Base-by-base conservation (phyloP, 805 yeast genomes). In the Vanderwaltozyma polyspora region DNA sequence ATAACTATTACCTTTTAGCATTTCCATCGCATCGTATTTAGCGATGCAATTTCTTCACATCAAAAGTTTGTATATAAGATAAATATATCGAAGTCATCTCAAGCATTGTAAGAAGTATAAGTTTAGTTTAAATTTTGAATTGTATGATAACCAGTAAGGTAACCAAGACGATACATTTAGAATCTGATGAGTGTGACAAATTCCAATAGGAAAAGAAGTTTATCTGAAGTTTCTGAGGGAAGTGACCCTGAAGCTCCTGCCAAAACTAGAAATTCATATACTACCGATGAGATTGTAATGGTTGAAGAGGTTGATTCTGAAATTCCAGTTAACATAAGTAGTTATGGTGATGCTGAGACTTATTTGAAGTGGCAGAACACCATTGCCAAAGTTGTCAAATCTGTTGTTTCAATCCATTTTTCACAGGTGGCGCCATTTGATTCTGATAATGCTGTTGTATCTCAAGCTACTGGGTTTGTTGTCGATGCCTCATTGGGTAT, bases 391-490 rank as follows among this genome's bases (percentile, higher is more conserved):
- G 95, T 86, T 3, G 93, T 86, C 25, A 73, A 77, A 41, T 73
- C 84, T 5, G 95, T 86, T 16, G 95, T 87, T 3, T 81, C 94
- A 1, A 77, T 87, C 33, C 94, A 84, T 56, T 86, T 87, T 51
- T 70, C 91, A 9, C 91, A 81, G 55, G 84, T 83, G n/a, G 73
- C 78, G 3, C 75, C 78, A 41, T 87, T 87, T 52, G 96, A 87
- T 49, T 79, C 91, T 25, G 96, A 87, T 46, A 60, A 75, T 3
- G 79, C 94, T 1, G 57, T 78, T 29, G 84, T 79, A 19, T 74
- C 83, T 35, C 94, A 87, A 57, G 96, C 95, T n/a, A 84, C 95
- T 1, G 96, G 96, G 2, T 87, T 87, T 56, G 85, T 87, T 5
- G 95, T 87, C 9, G 96, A 87, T 55, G 68, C 89, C 3, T 65